Base-by-base conservation (phyloP, 805 yeast genomes). In the Saccharomycopsis javanensis region DNA sequence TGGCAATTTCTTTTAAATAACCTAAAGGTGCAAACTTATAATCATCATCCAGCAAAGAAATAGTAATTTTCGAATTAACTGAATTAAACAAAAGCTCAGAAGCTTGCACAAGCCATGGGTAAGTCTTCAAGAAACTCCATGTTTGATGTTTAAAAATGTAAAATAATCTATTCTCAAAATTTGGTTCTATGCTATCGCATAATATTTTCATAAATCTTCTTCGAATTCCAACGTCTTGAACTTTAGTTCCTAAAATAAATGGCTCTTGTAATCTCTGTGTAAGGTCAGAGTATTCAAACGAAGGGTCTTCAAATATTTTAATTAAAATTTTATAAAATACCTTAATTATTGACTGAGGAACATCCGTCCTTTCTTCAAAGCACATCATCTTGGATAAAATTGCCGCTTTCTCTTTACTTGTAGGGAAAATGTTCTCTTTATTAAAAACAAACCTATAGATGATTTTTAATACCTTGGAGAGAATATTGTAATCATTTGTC, bases 181-280 rank as follows among this genome's bases (percentile, higher is more conserved):
- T 91, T 53, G 75, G 79, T 61, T 94, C 98, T 59, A 94, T 73
- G 62, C 96, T 86, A 48, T 79, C 79, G 67, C 85, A 84, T 65
- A 94, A 71, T 56, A 94, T 86, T 0, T 78, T 68, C 94, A 94
- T 86, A 61, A 95, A 77, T 62, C 82, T 83, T 56, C 80, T 77
- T 54, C 99, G 79, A 33, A 88, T 85, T 1, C 76, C 74, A 2
- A 85, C 85, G 65, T 89, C 91, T 0, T 86, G 81, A 1, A 87
- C 77, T 33, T 95, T 79, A 0, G 99, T 92, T 35, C 99, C 99
- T 6, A 89, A 91, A 64, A 94, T 74, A 69, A 94, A 94, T 31
- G 98, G 96, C 68, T 91, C 97, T 68, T 94, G 99, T 88, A 94
- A 84, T 55, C 99, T 76, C 15, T 90, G 95, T 0, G 98, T 90